These are phyloP conservation scores for Candida railenensis DNA, from an alignment of 805 yeast species.

Conservation along the genomic window DNA sequence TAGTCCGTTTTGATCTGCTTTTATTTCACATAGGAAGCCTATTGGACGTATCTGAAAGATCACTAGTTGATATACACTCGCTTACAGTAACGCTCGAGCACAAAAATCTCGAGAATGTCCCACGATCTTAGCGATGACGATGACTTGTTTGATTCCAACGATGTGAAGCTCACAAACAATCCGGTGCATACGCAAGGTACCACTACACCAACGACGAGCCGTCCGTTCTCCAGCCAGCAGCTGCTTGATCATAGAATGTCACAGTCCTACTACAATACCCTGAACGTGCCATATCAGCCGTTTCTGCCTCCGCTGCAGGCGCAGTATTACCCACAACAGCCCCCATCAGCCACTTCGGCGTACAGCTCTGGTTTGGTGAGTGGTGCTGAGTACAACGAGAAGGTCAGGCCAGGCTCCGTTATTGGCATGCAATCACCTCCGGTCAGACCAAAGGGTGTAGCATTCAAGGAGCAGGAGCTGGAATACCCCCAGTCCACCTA, in stretches of 20 bases:
- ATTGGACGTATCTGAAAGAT: too few relatives aligned
- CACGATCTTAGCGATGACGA: constrained; percentile 5
- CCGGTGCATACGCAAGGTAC: constrained; percentile 1
- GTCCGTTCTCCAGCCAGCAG: constrained; percentile 2
- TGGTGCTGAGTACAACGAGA: background rate
- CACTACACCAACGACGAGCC: background rate
- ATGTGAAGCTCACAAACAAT: constrained; percentile 3
- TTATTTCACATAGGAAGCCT: too few relatives aligned
- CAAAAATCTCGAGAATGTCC: background rate
- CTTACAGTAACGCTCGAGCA: too few relatives aligned
- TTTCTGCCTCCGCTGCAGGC: background rate
- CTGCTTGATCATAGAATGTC: constrained; percentile 10
- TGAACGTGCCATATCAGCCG: constrained; percentile 6
- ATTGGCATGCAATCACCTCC: constrained; percentile 5
- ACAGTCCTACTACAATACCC: background rate
- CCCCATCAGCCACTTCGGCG: background rate
- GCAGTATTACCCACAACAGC: background rate
- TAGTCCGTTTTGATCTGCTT: background rate
- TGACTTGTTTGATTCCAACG: constrained; percentile 6
- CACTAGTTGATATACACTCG: background rate
- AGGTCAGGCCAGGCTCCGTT: constrained; percentile 3
- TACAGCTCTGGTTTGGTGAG: background rate
- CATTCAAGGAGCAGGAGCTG: constrained; percentile 28
- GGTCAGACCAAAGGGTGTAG: constrained; percentile 23
- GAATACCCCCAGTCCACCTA: constrained; percentile 31